Percentiles rank a stretch among this genome's conserved stretches.
phyloP scores from a whole-genome alignment of 2,329 filamentous ascomycete species.

The Didymella sp. region DNA sequence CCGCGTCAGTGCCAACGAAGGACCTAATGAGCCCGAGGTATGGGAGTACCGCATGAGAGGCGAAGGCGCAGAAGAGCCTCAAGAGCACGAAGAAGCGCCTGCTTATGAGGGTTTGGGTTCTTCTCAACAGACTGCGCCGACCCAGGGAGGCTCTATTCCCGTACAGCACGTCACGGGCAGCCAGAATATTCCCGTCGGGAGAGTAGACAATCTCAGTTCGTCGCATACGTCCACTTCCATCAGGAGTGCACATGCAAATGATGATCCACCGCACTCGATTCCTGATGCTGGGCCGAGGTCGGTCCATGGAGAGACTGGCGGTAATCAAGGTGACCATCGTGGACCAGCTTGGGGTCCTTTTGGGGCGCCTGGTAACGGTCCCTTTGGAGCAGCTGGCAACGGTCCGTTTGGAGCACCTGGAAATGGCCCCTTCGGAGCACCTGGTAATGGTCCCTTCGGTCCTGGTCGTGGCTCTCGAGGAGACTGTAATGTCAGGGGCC shows the following conservation, averaged over 20 bases:
- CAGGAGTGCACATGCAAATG: constrained; percentile 1
- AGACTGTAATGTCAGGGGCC: background rate
- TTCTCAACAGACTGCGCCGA: constrained; percentile 27
- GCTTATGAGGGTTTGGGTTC: constrained; percentile 33
- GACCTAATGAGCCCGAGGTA: constrained; percentile 31
- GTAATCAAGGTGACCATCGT: constrained; percentile 6
- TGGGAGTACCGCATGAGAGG: constrained; percentile 37
- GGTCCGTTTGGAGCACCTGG: constrained; percentile 21
- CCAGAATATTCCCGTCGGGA: constrained; percentile 35
- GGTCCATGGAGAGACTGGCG: background rate
- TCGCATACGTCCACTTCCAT: background rate
- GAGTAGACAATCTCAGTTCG: constrained; percentile 8
- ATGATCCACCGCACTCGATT: constrained; percentile 39
- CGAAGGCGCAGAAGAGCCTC: constrained; percentile 23
- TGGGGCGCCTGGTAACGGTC: constrained; percentile 15
- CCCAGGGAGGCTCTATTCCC: constrained; percentile 21
- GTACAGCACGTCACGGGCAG: constrained; percentile 34
- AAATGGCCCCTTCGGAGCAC: constrained; percentile 17
- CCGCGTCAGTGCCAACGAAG: constrained; percentile 33
- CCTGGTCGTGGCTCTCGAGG: background rate
- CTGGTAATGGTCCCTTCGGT: constrained; percentile 14
- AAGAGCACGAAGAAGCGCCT: constrained; percentile 29
- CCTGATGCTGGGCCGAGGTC: constrained; percentile 18
- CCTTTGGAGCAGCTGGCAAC: constrained; percentile 18
- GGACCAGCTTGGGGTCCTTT: constrained; percentile 28